A percentile compares a stretch with the other conserved stretches of the same genome.
These are phyloP conservation scores for Scheffersomyces amazonensis DNA, from an alignment of 805 yeast genomes.

Conservation along the genomic window DNA sequence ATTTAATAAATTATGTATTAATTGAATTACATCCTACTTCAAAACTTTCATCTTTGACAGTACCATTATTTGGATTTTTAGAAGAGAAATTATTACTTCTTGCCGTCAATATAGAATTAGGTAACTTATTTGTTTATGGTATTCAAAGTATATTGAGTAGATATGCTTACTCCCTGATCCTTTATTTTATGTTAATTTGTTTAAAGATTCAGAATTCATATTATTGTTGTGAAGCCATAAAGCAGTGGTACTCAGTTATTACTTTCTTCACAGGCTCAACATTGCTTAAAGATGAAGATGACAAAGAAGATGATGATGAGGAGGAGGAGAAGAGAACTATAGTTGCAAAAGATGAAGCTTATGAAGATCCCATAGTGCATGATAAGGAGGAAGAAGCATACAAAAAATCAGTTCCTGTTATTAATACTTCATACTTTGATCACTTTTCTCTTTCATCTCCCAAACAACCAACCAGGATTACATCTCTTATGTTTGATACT, in stretches of 20 bases:
- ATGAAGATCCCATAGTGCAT: too few species aligned
- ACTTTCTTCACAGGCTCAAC: too few species aligned
- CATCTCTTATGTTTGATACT: slow-evolving; percentile 21
- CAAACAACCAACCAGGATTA: slow-evolving; percentile 11
- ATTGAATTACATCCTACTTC: slow-evolving; percentile 14
- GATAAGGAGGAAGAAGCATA: too few species aligned
- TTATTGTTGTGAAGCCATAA: slow-evolving; percentile 6
- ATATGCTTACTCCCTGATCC: slow-evolving; percentile 4
- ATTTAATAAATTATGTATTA: slow-evolving; percentile 17
- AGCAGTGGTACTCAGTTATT: too few species aligned
- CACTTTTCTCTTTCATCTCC: neutral
- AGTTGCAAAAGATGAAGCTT: too few species aligned
- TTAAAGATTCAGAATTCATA: slow-evolving; percentile 11
- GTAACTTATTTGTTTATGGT: slow-evolving; percentile 7
- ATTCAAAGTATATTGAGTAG: neutral
- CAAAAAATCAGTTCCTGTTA: too few species aligned
- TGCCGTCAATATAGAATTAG: slow-evolving; percentile 13
- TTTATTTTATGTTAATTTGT: slow-evolving; percentile 9
- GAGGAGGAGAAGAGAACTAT: too few species aligned
- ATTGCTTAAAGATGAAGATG: too few species aligned
- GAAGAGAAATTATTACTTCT: slow-evolving; percentile 13
- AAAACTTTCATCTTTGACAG: slow-evolving; percentile 9
- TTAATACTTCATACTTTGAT: neutral
- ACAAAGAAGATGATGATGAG: too few species aligned
- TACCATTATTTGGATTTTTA: slow-evolving; percentile 13